Conservation (phyloP, 2,329 filamentous ascomycete species). For the Penicillium sp. region DNA sequence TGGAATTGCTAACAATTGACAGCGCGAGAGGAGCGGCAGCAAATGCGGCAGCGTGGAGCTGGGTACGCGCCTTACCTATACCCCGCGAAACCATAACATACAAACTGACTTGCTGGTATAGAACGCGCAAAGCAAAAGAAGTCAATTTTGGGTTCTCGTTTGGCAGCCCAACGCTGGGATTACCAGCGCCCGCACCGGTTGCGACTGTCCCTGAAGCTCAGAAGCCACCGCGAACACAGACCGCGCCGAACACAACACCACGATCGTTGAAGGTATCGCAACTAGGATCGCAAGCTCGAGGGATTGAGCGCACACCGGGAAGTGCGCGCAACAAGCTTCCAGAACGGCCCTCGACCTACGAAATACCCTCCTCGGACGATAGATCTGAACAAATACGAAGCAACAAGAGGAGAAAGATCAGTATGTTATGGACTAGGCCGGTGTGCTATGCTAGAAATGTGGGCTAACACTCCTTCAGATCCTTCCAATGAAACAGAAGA, state of each 20-base stretch:
- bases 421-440: slow-evolving; percentile 24
- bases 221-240: slow-evolving; percentile 21
- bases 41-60: slow-evolving; percentile 59
- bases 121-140: slow-evolving; percentile 49
- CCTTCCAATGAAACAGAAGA: slow-evolving; percentile 6
- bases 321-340: slow-evolving; percentile 36
- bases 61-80: slow-evolving; percentile 46
- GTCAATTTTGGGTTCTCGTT: slow-evolving; percentile 54
- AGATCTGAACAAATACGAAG: slow-evolving; percentile 27
- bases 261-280: slow-evolving; percentile 18
- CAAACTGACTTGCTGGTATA: slow-evolving; percentile 25
- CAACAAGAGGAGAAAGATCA: slow-evolving; percentile 36
- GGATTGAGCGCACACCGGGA: slow-evolving; percentile 27
- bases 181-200: slow-evolving; percentile 28
- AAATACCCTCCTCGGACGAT: slow-evolving; percentile 37
- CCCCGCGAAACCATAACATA: slow-evolving; percentile 32
- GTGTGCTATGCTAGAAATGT: neutral
- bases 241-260: slow-evolving; percentile 15
- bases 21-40: slow-evolving; percentile 56
- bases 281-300: slow-evolving; percentile 14
- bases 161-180: slow-evolving; percentile 31
- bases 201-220: slow-evolving; percentile 19
- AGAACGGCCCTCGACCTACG: slow-evolving; percentile 37
- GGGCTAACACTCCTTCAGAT: slow-evolving; percentile 20
- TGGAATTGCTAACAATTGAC: slow-evolving; percentile 14